Conservation (phyloP, 2,329 filamentous ascomycete genomes). For the Calonectria ilicicola region DNA sequence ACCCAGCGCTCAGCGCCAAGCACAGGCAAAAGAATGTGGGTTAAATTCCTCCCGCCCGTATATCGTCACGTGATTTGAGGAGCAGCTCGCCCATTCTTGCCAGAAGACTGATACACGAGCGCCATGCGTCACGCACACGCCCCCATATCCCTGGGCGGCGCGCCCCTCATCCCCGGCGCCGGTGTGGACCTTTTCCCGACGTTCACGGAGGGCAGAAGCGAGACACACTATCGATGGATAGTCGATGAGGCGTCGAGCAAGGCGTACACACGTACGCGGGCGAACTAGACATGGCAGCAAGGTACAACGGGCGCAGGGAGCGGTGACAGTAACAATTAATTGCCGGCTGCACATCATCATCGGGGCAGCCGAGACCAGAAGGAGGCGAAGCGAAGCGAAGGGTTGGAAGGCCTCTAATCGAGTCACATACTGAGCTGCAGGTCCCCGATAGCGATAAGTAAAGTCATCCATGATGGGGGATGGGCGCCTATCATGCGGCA, state of each 20-base stretch:
- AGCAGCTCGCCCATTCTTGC: too few species aligned
- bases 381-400: conserved; percentile 6
- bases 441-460: conserved; percentile 14
- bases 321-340: conserved; percentile 26
- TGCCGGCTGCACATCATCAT: conserved; percentile 2
- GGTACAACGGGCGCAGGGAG: neutral
- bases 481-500: conserved; percentile 2
- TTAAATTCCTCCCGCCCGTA: conserved; percentile 7
- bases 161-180: neutral
- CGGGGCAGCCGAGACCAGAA: conserved; percentile 9
- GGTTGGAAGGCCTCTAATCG: neutral
- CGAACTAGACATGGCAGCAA: neutral
- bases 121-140: neutral
- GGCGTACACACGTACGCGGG: neutral
- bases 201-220: conserved; percentile 1
- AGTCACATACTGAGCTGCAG: conserved; percentile 6
- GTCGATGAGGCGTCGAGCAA: neutral
- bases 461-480: conserved; percentile 7
- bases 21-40: conserved; percentile 10
- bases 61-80: neutral
- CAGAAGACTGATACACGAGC: too few species aligned
- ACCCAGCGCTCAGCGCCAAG: too few species aligned
- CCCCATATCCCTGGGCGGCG: neutral
- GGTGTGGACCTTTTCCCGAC: conserved; percentile 1
- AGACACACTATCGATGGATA: neutral